Conservation (phyloP, 768 basidiomycete genomes). For the Gymnopilus junonius region DNA sequence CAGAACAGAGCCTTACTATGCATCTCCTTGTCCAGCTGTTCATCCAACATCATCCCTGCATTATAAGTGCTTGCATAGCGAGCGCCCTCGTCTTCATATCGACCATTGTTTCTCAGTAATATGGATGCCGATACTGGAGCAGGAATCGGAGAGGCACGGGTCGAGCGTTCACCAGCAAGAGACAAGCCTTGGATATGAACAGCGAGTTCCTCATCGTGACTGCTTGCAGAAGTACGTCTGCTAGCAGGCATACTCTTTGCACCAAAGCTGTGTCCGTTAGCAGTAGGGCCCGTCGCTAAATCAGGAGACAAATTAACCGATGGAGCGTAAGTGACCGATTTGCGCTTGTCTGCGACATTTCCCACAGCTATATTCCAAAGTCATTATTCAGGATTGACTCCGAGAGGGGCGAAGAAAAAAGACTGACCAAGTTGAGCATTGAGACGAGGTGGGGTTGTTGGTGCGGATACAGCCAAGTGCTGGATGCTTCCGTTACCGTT, state of each 20-base stretch:
- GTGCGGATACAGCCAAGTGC: conserved; percentile 86
- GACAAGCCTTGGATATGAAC: conserved; percentile 75
- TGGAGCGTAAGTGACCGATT: conserved; percentile 85
- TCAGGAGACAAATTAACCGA: conserved; percentile 79
- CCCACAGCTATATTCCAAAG: conserved; percentile 56
- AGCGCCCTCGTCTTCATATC: conserved; percentile 63
- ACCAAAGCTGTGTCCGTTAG: conserved; percentile 63
- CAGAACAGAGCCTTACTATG: conserved; percentile 76
- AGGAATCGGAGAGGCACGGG: conserved; percentile 58
- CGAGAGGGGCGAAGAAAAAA: conserved; percentile 54
- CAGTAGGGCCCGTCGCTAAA: conserved; percentile 44
- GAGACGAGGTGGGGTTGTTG: conserved; percentile 85
- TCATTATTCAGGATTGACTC: background rate
- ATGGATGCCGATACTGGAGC: conserved; percentile 56
- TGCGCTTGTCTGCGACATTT: conserved; percentile 75
- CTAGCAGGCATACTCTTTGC: conserved; percentile 95
- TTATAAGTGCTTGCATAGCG: conserved; percentile 71
- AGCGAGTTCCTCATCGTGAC: conserved; percentile 82
- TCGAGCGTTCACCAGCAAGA: conserved; percentile 65
- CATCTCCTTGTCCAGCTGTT: conserved; percentile 94
- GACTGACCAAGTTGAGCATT: conserved; percentile 69
- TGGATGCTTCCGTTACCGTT: conserved; percentile 56
- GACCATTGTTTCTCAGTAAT: conserved; percentile 52
- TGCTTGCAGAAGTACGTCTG: conserved; percentile 86
- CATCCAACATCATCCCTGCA: conserved; percentile 89